Conservation (phyloP, 75 land plant genomes). For the Pseudotsuga menziesii region DNA sequence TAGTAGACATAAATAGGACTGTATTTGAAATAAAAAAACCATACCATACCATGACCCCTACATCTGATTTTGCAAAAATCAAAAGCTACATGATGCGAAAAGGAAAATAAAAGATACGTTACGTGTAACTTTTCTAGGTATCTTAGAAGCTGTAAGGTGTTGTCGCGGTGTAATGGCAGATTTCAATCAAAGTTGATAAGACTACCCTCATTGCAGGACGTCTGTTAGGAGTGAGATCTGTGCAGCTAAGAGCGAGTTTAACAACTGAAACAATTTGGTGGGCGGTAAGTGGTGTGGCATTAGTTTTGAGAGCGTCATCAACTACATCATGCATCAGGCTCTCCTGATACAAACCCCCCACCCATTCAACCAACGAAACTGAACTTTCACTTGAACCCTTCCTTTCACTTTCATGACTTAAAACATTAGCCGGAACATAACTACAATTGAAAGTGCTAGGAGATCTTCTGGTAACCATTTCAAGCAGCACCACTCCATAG, state of each 20-base stretch:
- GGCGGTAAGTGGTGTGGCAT: background rate
- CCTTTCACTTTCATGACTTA: conserved; percentile 4
- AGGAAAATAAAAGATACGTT: too few relatives aligned
- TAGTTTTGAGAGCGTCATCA: background rate
- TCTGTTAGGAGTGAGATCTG: background rate
- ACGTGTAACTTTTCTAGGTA: too few relatives aligned
- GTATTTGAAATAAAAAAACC: too few relatives aligned
- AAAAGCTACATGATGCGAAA: too few relatives aligned
- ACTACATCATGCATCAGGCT: background rate
- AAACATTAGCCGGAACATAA: too few relatives aligned
- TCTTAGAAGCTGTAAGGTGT: too few relatives aligned
- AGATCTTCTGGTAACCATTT: too few relatives aligned
- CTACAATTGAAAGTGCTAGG: background rate
- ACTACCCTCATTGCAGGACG: background rate
- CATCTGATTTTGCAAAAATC: too few relatives aligned
- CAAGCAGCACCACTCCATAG: too few relatives aligned
- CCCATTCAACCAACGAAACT: background rate
- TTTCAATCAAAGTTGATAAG: background rate
- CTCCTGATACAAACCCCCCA: background rate
- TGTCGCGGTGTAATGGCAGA: too few relatives aligned
- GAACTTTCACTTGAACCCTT: background rate
- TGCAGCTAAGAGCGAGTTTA: background rate
- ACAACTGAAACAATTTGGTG: background rate
- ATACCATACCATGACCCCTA: too few relatives aligned
- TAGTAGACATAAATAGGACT: too few relatives aligned